Evolutionary conservation across 257 asterid genomes (phyloP).

Genomic region (Nicotiana noctiflora): DNA sequence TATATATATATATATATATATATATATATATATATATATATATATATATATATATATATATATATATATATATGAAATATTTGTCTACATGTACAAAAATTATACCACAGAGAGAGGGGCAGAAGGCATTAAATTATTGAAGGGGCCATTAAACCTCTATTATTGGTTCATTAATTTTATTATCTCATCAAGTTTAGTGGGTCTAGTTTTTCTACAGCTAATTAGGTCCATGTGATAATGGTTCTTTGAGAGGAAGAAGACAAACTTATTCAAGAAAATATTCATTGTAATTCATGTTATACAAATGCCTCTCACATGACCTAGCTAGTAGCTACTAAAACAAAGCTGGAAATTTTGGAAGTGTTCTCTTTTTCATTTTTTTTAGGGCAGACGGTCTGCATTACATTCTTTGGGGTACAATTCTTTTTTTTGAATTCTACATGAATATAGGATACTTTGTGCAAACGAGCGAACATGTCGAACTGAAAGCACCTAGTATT

Average conservation of each 20-base stretch:
- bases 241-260: background rate
- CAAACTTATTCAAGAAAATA: background rate
- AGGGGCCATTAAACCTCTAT: background rate
- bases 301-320: slow-evolving; percentile 23
- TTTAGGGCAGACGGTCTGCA: too few species aligned
- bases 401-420: too few species aligned
- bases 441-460: too few species aligned
- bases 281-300: slow-evolving; percentile 7
- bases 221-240: slow-evolving; percentile 26
- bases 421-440: too few species aligned
- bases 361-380: background rate
- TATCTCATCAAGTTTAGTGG: slow-evolving; percentile 9
- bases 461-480: too few species aligned
- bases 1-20: too few species aligned
- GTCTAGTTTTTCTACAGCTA: slow-evolving; percentile 11
- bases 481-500: too few species aligned
- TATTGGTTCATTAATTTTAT: slow-evolving; percentile 12
- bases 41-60: too few species aligned
- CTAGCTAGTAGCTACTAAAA: background rate
- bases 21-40: too few species aligned
- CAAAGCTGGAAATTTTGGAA: background rate
- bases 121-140: background rate
- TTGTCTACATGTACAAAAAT: background rate
- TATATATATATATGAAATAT: background rate
- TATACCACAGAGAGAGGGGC: background rate